A percentile compares a stretch with the other conserved stretches of the same genome.
These are phyloP conservation scores for Viridothelium virens DNA, from an alignment of 495 filamentous ascomycete species.

Conservation along the genomic window DNA sequence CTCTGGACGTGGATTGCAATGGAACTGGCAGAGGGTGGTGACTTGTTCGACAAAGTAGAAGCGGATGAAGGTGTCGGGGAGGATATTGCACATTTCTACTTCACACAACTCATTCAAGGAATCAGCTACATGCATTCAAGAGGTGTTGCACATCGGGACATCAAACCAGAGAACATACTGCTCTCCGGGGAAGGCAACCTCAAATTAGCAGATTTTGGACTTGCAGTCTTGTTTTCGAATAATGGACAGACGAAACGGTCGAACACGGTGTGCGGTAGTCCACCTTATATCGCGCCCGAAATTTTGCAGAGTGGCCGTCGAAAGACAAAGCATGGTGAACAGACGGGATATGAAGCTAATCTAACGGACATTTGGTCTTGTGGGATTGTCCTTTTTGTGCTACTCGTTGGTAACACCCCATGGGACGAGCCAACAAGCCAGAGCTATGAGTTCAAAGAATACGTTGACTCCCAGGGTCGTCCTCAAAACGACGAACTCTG, in stretches of 20 bases:
- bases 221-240: constrained; percentile 88
- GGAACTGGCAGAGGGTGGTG: constrained; percentile 92
- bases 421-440: constrained; percentile 83
- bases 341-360: constrained; percentile 68
- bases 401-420: constrained; percentile 91
- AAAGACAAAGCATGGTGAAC: constrained; percentile 40
- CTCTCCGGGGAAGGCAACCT: constrained; percentile 69
- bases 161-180: constrained; percentile 41
- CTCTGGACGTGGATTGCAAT: constrained; percentile 98
- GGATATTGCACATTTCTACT: constrained; percentile 94
- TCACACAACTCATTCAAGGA: constrained; percentile 80
- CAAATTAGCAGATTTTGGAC: constrained; percentile 95
- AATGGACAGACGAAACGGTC: constrained; percentile 72
- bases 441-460: constrained; percentile 55
- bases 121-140: constrained; percentile 87
- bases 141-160: constrained; percentile 40
- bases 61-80: constrained; percentile 86
- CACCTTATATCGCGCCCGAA: constrained; percentile 95
- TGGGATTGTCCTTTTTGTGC: constrained; percentile 90
- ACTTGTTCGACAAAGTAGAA: constrained; percentile 99
- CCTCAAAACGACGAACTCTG: constrained; percentile 79
- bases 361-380: constrained; percentile 94
- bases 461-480: constrained; percentile 60
- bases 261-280: constrained; percentile 86
- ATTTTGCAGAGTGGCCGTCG: constrained; percentile 41